phyloP scores from a whole-genome alignment of 2,329 filamentous ascomycete genomes.

The Fusarium sacchari region DNA sequence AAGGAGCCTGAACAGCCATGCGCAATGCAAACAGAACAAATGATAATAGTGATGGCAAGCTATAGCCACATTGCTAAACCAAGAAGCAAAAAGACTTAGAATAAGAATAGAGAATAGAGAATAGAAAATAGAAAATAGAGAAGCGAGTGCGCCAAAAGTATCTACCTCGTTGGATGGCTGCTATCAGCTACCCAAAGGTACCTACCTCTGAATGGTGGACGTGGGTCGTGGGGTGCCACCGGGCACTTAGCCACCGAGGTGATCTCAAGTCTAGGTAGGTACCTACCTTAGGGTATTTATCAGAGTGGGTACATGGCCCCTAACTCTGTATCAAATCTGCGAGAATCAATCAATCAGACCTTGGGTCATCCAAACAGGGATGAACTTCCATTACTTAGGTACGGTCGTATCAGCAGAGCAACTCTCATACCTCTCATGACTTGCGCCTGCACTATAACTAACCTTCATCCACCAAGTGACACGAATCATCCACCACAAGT shows the following conservation, averaged over 20 bases:
- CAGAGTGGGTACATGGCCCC: conserved; percentile 18
- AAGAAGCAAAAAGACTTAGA: not conserved
- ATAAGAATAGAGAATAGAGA: not conserved
- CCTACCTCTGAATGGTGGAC: not conserved
- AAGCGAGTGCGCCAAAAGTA: not conserved
- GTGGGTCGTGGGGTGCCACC: too few relatives aligned
- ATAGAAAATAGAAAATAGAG: not conserved
- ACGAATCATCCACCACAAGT: conserved; percentile 12
- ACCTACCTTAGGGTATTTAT: not conserved
- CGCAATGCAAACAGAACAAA: not conserved
- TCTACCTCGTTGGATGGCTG: not conserved
- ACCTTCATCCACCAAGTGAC: conserved; percentile 22
- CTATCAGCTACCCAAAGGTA: not conserved
- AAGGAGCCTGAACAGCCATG: not conserved
- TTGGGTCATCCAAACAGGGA: conserved; percentile 30
- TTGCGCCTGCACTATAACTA: not conserved
- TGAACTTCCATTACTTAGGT: conserved; percentile 14
- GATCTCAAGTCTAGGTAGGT: not conserved
- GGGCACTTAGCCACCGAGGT: too few relatives aligned
- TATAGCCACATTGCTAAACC: not conserved
- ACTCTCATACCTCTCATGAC: not conserved
- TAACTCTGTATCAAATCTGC: not conserved
- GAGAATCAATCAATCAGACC: conserved; percentile 13
- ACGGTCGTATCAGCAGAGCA: not conserved
- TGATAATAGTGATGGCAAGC: not conserved